Evolutionary conservation across 2,329 filamentous ascomycete species (phyloP), one percentile per base, ranked within the genome.

Genomic region (Bipolaris cookei): DNA sequence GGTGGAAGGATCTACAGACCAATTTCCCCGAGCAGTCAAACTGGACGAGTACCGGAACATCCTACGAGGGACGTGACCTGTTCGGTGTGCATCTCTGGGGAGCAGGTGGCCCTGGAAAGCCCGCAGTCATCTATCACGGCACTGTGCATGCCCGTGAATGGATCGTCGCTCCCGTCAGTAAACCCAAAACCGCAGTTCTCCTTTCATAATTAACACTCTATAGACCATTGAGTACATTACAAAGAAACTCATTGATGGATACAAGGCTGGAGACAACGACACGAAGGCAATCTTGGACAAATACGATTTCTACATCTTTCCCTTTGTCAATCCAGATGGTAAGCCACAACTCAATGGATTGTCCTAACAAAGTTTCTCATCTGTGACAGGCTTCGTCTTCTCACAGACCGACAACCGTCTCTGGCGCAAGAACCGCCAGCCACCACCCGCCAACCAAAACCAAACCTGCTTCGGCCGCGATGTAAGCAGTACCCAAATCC

Each of bases 161-260:
- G 71, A 72, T 74, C 14, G 50, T 65, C 8, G 65, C 72, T 6
- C 83, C 84, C 76, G 82, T 82, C 50, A 56, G 45, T 38, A 32
- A 43, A 30, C 13, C 38, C 7, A 28, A 43, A 41, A 14, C 20
- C 13, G 3, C 14, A 11, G 2, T 8, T 42, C 16, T 16, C 0
- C 44, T 11, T 42, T 2, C 13, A 35, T 48, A 8, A 18, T 23
- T 47, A 16, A 58, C 18, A 7, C 10, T 2, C 38, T 10, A 4
- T 11, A 65, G 56, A 60, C 61, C 5, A 44, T 72, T 8, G 71
- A 74, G 46, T 74, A 73, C 32, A 59, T 74, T 6, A 60, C 69
- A 3, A 63, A 67, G 30, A 63, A 71, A 47, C 61, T 74, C 3
- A 48, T 74, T 18, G 56, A 65, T 20, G 67, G 67, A 18, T 74